These are phyloP conservation scores for Pulveroboletus ravenelii DNA, from an alignment of 768 basidiomycete species.

Conservation along the genomic window DNA sequence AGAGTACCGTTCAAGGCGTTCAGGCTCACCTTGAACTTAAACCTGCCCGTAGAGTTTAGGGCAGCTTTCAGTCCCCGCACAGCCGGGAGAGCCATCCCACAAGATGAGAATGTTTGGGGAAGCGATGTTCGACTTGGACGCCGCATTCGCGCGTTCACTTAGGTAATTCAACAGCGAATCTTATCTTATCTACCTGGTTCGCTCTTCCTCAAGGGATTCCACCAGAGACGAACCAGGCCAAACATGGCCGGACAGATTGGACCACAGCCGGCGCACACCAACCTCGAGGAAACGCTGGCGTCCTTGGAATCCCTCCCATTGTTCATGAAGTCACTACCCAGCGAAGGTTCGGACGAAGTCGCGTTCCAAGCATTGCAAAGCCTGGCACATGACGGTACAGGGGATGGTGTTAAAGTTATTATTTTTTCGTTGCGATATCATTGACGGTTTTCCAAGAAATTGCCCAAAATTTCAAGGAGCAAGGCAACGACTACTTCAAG, in stretches of 20 bases:
- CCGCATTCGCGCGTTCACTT: not conserved
- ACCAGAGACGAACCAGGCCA: not conserved
- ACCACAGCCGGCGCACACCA: slow-evolving; percentile 19
- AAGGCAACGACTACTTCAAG: slow-evolving; percentile 93
- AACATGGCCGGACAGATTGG: slow-evolving; percentile 22
- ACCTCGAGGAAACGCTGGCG: slow-evolving; percentile 35
- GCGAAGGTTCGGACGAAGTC: slow-evolving; percentile 55
- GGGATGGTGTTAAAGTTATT: too few species aligned
- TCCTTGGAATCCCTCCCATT: slow-evolving; percentile 69
- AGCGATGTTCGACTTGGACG: too few species aligned
- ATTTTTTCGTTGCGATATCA: too few species aligned
- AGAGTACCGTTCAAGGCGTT: not conserved
- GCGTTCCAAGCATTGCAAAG: slow-evolving; percentile 80
- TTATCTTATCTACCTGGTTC: slow-evolving; percentile 17
- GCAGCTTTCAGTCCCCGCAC: slow-evolving; percentile 53
- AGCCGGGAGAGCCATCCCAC: slow-evolving; percentile 28
- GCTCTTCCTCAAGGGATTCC: not conserved
- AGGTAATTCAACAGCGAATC: slow-evolving; percentile 7
- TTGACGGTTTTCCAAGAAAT: slow-evolving; percentile 51
- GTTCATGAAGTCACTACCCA: slow-evolving; percentile 88
- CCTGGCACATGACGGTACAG: slow-evolving; percentile 83
- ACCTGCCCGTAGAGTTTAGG: slow-evolving; percentile 56
- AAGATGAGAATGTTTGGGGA: not conserved
- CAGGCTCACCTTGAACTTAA: slow-evolving; percentile 52
- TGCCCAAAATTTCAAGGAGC: slow-evolving; percentile 89